Base-by-base conservation (phyloP, 2,329 filamentous ascomycete species). In the Xylariaceae sp. region DNA sequence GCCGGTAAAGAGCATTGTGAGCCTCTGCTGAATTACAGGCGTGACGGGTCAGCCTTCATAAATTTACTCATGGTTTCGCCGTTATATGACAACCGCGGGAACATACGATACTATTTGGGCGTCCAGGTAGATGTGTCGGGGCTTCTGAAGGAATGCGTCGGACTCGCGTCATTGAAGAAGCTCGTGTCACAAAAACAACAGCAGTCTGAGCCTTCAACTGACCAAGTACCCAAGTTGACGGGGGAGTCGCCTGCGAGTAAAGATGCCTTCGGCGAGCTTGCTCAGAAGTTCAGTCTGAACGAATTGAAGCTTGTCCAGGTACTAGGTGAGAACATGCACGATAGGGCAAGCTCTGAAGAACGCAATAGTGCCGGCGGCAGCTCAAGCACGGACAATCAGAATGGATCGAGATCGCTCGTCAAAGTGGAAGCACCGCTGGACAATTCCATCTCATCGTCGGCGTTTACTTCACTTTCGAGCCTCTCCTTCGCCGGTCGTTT, bases 21-120 rank as follows among this genome's bases (percentile, higher is more conserved):
- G 67, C 83, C 89, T 0, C 85, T 92, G 57, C 74, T 92, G 44
- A 92, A 92, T 71, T 92, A 89, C 67, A 82, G 88, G 37, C 83
- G 88, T n/a, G 88, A 91, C 66, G 88, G 88, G 0, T 88, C 86
- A 0, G 87, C 87, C 0, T 91, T 91, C 68, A 87, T 91, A 80
- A 92, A 91, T 62, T 77, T 92, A 2, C 77, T 90, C 23, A 89
- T 89, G 84, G 81, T 84, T n/a, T 85, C 88, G 1, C 88, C 88
- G 0, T 75, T 91, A 0, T 82, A 85, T 64, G 88, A 91, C 67
- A 87, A 82, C 50, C 80, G 82, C 15, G 88, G 88, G 2, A 77
- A 78, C 0, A 79, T 88, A 1, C 80, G 87, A 34, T 91, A 90
- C 70, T 74, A 84, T 67, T 83, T 91, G 57, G 88, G 88, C 23